Evolutionary conservation across 2,329 filamentous ascomycete species (phyloP), one percentile per base, ranked within the genome.

Genomic region (Mycogone perniciosa): DNA sequence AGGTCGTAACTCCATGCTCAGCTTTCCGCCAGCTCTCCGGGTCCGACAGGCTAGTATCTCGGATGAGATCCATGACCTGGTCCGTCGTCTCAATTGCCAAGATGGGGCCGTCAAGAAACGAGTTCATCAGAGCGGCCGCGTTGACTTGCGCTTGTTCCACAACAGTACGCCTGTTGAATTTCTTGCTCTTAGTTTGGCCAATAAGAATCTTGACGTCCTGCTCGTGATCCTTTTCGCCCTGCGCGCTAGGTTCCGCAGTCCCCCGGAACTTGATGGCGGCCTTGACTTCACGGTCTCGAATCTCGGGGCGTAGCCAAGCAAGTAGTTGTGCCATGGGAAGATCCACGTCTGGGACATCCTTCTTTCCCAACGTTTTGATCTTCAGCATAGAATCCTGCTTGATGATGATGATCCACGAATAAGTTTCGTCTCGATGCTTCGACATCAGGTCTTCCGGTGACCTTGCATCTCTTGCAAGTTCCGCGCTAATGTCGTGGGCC

Each of bases 31-130:
- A 96, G 57, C 82, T 86, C 54, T 96, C 92, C 0, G 82, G 73
- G 53, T 96, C 90, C 2, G 84, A 85, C 29, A 97, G 74, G 46
- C 80, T 75, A 3, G 90, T 95, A 20, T 82, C 78, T 31, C 83
- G 76, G 48, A 97, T 84, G 31, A 85, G 71, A 35, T 91, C 84
- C 60, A 97, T 80, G 26, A 95, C 80, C 44, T 86, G 82, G 61
- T 96, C 91, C 47, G 88, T 85, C 1, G 88, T 89, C 69, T 97
- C 92, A 47, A 97, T 85, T 1, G 91, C 92, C 7, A 88, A 81
- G 52, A 96, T 88, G 0, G 90, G 89, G 0, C 88, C 88, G 31
- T 86, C 80, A 5, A 88, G 74, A 58, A 89, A 89, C 4, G 80
- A 80, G 31, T 85, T 80, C 9, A 89, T 77, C 34, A 91, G 75